These are phyloP conservation scores for Mycosphaerella sp. DNA, from an alignment of 2,329 filamentous ascomycete species.

Conservation along the genomic window DNA sequence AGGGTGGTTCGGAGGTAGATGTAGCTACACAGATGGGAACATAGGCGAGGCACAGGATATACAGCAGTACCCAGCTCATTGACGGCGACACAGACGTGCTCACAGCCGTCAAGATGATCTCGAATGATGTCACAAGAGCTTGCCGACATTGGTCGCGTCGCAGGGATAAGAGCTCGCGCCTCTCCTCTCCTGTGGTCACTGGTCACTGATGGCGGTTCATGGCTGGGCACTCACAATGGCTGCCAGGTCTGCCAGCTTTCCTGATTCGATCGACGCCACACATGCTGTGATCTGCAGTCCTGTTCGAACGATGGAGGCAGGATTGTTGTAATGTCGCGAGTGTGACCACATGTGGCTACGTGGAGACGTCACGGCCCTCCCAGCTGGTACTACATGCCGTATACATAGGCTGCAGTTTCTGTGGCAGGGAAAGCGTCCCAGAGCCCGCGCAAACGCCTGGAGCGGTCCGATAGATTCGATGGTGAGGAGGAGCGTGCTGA, in stretches of 20 bases:
- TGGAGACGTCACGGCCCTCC: background rate
- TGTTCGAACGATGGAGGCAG: conserved; percentile 6
- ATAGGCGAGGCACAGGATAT: conserved; percentile 9
- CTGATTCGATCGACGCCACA: conserved; percentile 12
- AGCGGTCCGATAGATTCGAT: background rate
- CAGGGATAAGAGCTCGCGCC: conserved; percentile 14
- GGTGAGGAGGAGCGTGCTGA: background rate
- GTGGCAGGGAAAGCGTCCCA: background rate
- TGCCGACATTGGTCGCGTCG: conserved; percentile 12
- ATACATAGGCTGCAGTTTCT: background rate
- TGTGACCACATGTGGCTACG: conserved; percentile 1
- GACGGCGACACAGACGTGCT: conserved; percentile 5
- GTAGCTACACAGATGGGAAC: conserved; percentile 17
- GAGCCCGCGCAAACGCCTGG: background rate
- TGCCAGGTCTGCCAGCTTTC: conserved; percentile 14
- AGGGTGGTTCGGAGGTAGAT: conserved; percentile 15
- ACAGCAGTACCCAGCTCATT: conserved; percentile 4
- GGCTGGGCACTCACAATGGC: background rate
- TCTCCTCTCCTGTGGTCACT: conserved; percentile 13
- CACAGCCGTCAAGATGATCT: conserved; percentile 12
- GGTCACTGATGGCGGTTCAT: conserved; percentile 1
- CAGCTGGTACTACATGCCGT: background rate
- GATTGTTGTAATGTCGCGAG: background rate
- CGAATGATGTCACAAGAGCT: conserved; percentile 15
- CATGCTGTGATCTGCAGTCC: conserved; percentile 10